These are phyloP conservation scores for Durotheca rogersii DNA, from an alignment of 495 filamentous ascomycete species.

Conservation along the genomic window DNA sequence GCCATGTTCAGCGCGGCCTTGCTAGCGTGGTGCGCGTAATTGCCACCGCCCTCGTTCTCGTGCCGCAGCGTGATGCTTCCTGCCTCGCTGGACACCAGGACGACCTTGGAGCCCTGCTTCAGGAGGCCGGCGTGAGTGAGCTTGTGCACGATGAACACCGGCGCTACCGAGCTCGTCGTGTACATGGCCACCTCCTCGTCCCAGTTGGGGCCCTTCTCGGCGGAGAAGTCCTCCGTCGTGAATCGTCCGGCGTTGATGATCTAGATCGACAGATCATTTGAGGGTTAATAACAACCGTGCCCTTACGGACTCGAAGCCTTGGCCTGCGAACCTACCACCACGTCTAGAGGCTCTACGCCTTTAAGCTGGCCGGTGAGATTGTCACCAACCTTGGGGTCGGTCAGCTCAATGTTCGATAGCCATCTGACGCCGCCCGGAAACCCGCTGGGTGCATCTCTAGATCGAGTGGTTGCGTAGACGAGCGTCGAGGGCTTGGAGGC, in stretches of 20 bases:
- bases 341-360: slow-evolving; percentile 48
- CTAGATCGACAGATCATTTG: slow-evolving; percentile 20
- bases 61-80: slow-evolving; percentile 69
- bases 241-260: slow-evolving; percentile 72
- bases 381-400: slow-evolving; percentile 36
- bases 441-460: slow-evolving; percentile 35
- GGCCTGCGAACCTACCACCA: slow-evolving; percentile 41
- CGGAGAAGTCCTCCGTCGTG: slow-evolving; percentile 57
- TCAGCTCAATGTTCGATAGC: slow-evolving; percentile 46
- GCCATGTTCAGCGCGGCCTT: slow-evolving; percentile 77
- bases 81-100: slow-evolving; percentile 66
- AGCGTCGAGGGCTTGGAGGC: slow-evolving; percentile 44
- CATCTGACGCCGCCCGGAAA: slow-evolving; percentile 33
- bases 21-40: slow-evolving; percentile 71
- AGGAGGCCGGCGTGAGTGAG: slow-evolving; percentile 58
- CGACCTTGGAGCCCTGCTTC: slow-evolving; percentile 54
- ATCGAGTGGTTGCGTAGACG: slow-evolving; percentile 63
- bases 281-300: background rate
- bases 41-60: slow-evolving; percentile 67
- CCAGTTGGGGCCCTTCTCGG: slow-evolving; percentile 61
- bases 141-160: slow-evolving; percentile 63
- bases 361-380: slow-evolving; percentile 49
- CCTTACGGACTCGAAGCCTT: background rate
- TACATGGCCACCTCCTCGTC: slow-evolving; percentile 70
- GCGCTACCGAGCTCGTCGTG: slow-evolving; percentile 64